Base-by-base conservation (phyloP, 2,329 filamentous ascomycete genomes). In the Mollisia scopiformis region DNA sequence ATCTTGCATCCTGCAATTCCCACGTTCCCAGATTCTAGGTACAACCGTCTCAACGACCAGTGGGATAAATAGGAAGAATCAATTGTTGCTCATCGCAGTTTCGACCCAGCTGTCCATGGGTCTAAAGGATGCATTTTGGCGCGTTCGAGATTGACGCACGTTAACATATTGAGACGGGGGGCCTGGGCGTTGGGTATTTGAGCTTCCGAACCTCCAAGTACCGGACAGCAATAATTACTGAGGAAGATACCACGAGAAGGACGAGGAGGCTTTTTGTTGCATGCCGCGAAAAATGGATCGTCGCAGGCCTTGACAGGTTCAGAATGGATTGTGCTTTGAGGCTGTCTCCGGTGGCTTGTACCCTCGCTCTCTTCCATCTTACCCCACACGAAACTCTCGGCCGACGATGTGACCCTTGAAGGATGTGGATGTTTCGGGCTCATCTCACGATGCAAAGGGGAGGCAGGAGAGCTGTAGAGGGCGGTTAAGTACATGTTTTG, bases 281-380 rank as follows among this genome's bases (percentile, higher is more conserved):
- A 47, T 27, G 43, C 28, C 43, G 43, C 43, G 43, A 47, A 47
- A 47, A 47, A 47, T 47, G 43, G 43, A 47, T 47, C 43, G 23
- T 28, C 43, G 39, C 43, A 25, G 23, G 43, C 21, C 16, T 27
- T 28, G 43, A 47, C 11, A 27, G 43, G 43, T 16, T 23, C 43
- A 47, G 43, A 47, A 27, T 47, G 43, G 3, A 27, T 28, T 27
- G 21, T 47, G 23, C 43, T 47, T 47, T 47, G 43, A 47, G 43
- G 43, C 43, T 47, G 21, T 25, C 43, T 16, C 43, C 23, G n/a
- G 43, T 47, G 43, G 43, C 43, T 47, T 47, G 23, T 16, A 27
- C 41, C 25, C 28, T 27, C 43, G 43, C 23, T 16, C 39, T 25
- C 25, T 16, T 47, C 25, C 43, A 47, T 16, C 6, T n/a, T 47